These are phyloP conservation scores for Miscanthus lutarioriparius DNA, from an alignment of 176 grass and related monocot genomes.

Conservation along the genomic window DNA sequence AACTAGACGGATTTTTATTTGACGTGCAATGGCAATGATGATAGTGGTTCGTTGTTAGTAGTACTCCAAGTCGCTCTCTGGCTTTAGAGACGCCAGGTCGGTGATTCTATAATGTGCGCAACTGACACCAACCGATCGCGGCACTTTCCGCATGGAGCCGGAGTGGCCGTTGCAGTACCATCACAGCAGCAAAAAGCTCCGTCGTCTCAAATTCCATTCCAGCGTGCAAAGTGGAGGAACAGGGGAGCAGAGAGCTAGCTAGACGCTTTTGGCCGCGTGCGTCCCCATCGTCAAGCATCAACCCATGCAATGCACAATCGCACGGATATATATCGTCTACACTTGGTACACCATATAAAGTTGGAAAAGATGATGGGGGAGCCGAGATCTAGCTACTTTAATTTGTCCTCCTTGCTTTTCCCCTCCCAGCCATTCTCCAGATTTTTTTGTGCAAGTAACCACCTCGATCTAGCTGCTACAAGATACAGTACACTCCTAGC, in stretches of 20 bases:
- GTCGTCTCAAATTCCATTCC: neutral
- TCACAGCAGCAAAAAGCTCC: neutral
- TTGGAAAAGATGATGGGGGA: neutral
- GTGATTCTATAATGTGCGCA: neutral
- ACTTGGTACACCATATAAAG: neutral
- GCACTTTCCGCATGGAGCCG: neutral
- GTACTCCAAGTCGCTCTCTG: neutral
- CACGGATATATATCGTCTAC: neutral
- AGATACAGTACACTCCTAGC: neutral
- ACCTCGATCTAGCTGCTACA: neutral
- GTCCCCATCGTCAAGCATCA: constrained; percentile 21
- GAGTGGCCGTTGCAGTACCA: constrained; percentile 7
- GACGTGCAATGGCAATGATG: neutral
- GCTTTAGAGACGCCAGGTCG: neutral
- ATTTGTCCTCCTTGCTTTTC: neutral
- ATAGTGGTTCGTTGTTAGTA: neutral
- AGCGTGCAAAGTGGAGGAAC: neutral
- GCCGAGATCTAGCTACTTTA: neutral
- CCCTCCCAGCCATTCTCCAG: neutral
- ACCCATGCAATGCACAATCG: neutral
- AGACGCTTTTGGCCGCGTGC: neutral
- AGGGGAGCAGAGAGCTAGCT: neutral
- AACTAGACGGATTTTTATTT: too few species aligned
- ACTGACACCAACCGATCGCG: neutral
- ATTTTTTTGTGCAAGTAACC: neutral